Evolutionary conservation across 306 rosid genomes (phyloP).

Genomic region (Cyamopsis tetragonoloba): DNA sequence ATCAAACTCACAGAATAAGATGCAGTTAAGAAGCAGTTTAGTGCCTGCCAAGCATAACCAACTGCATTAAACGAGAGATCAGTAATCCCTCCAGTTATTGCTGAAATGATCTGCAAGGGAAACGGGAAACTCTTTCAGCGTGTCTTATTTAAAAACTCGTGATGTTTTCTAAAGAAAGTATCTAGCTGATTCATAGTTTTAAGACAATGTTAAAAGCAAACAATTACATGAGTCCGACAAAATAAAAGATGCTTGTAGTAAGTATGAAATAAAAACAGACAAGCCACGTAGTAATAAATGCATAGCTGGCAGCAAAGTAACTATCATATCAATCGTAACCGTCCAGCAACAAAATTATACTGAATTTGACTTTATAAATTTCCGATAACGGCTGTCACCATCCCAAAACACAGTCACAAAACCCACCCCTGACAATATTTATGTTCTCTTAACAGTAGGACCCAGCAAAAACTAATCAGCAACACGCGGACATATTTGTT

Average conservation of each 20-base stretch:
- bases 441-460: neutral
- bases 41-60: constrained; percentile 87
- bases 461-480: neutral
- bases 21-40: constrained; percentile 93
- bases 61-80: constrained; percentile 78
- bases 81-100: constrained; percentile 89
- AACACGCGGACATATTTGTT: neutral
- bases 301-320: neutral
- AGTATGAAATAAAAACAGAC: constrained; percentile 13
- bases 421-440: neutral
- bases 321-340: neutral
- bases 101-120: constrained; percentile 85
- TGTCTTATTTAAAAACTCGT: neutral
- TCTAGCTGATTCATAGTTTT: constrained; percentile 8
- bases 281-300: neutral
- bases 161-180: neutral
- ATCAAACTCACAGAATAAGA: constrained; percentile 89
- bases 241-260: neutral
- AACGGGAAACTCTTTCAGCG: constrained; percentile 11
- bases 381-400: neutral
- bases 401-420: neutral
- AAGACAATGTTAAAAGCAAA: constrained; percentile 5
- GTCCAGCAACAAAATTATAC: neutral
- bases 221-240: neutral
- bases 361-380: neutral